A percentile compares a stretch with the other conserved stretches of the same genome.
Conservation (phyloP, 345 rosid species). For the Syzygium aromaticum region DNA sequence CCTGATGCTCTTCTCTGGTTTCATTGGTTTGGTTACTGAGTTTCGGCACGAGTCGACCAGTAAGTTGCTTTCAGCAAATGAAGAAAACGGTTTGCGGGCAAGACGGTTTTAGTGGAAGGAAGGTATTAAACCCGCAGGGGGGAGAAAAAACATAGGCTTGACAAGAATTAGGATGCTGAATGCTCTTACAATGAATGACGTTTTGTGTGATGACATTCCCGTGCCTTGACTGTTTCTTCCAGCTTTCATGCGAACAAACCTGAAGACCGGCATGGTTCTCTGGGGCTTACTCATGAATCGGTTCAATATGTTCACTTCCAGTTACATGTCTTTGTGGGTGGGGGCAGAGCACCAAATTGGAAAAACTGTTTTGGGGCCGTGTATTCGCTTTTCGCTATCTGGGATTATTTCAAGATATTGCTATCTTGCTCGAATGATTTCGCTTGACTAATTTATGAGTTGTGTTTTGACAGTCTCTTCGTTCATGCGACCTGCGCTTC, state of each 20-base stretch:
- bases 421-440: not conserved
- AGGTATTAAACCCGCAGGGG: not conserved
- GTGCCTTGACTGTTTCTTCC: not conserved
- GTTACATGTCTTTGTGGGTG: not conserved
- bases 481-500: not conserved
- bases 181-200: not conserved
- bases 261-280: not conserved
- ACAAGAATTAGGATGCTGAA: not conserved
- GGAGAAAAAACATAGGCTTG: not conserved
- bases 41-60: not conserved
- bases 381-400: not conserved
- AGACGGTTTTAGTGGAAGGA: not conserved
- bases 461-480: not conserved
- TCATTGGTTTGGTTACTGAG: not conserved
- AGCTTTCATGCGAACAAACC: not conserved
- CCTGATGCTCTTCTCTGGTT: not conserved
- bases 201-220: not conserved
- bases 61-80: not conserved
- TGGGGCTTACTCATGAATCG: not conserved
- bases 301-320: not conserved
- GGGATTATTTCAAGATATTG: not conserved
- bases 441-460: not conserved
- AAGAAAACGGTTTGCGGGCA: not conserved
- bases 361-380: not conserved
- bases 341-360: not conserved